Base-by-base conservation (phyloP, 2,329 filamentous ascomycete genomes). In the Exophiala oligosperma region DNA sequence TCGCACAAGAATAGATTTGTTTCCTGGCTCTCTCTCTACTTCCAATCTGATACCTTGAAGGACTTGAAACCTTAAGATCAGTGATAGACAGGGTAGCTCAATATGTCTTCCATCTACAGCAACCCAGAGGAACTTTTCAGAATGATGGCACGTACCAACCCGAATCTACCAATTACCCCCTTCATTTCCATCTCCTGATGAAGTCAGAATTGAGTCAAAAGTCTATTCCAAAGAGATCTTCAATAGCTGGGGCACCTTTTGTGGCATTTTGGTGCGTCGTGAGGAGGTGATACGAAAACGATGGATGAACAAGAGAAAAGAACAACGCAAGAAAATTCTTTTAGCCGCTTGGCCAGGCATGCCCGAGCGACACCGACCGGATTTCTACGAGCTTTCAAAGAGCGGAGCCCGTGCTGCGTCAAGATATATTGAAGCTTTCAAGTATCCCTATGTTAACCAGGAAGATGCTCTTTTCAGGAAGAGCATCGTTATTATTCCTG, bases 391-490 rank as follows among this genome's bases (percentile, higher is more conserved):
- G 68, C 66, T 24, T 43, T 66, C 68, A 7, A 49, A 40, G 28
- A 56, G 49, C 43, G 54, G 4, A 56, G 56, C 2, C 14, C 41
- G n/a, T 24, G 6, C 32, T 35, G 32, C 50, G 12, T 48, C 49
- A 44, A 44, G 54, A 41, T 7, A 57, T 9, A 41, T 28, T 17
- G 24, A 29, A 35, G 32, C 70, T 7, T 83, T 71, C 59, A 67
- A 82, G 43, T 84, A 77, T 74, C 83, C 83, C 0, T 74, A 79
- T 47, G 78, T 86, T 66, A 87, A 86, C 62, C 72, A 81, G 41
- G 80, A 86, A 54, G 83, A 86, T 63, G 17, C 70, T 87, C 0
- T 52, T 65, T 0, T 72, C 77, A 23, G 67, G 75, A 0, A 79
- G 76, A 49, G 58, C 70, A 0, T 64, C 87, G 7, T 72, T 76